phyloP scores from a whole-genome alignment of 495 filamentous ascomycete genomes.

The Hypoxylon crocopeplum region DNA sequence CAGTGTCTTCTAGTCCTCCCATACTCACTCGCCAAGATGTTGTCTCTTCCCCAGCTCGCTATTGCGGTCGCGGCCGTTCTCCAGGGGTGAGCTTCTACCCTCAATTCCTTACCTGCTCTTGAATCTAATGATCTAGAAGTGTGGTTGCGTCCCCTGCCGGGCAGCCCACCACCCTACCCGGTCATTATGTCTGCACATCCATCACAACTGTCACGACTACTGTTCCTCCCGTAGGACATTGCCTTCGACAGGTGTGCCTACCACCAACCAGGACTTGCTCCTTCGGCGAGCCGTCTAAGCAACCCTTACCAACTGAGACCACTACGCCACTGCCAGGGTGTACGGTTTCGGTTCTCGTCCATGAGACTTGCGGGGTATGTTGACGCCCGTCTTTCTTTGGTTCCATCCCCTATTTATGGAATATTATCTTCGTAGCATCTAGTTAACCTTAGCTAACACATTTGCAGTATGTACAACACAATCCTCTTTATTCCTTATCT shows the following conservation, averaged over 20 bases:
- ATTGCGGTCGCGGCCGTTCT: neutral
- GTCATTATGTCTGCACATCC: neutral
- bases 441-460: too few species aligned
- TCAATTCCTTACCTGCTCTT: too few species aligned
- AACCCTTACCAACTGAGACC: neutral
- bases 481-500: too few species aligned
- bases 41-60: neutral
- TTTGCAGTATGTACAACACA: too few species aligned
- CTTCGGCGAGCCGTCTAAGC: neutral
- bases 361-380: conserved; percentile 9
- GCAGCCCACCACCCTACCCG: neutral
- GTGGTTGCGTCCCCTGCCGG: neutral
- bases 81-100: neutral
- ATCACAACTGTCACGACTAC: conserved; percentile 6
- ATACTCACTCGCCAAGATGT: neutral
- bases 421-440: too few species aligned
- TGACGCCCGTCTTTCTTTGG: too few species aligned
- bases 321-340: neutral
- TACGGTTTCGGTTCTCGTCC: neutral
- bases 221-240: neutral
- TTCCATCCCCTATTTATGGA: too few species aligned
- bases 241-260: neutral
- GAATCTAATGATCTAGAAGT: neutral
- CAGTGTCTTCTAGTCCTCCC: too few species aligned
- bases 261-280: conserved; percentile 1